These are phyloP conservation scores for Phoma sp. DNA, from an alignment of 2,329 filamentous ascomycete genomes.

Conservation along the genomic window DNA sequence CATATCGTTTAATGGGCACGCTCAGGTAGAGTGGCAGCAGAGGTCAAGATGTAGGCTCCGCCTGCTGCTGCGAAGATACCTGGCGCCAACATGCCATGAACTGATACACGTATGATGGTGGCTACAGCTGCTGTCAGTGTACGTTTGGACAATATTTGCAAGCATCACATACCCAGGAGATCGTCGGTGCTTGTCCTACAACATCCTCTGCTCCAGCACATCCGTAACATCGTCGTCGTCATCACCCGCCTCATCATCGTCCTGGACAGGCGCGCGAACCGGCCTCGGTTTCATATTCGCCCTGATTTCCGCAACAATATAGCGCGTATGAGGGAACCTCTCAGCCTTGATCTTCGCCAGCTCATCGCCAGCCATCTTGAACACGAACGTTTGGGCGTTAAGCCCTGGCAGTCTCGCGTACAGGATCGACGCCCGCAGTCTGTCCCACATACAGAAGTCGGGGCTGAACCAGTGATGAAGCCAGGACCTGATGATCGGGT, in stretches of 20 bases:
- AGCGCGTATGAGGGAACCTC: conserved; percentile 8
- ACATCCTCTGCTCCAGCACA: neutral
- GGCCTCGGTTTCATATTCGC: conserved; percentile 41
- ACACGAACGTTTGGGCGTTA: conserved; percentile 37
- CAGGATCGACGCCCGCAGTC: conserved; percentile 54
- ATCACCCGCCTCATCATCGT: neutral
- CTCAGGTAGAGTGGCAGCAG: too few species aligned
- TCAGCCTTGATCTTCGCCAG: conserved; percentile 47
- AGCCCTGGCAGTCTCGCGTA: conserved; percentile 23
- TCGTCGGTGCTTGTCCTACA: neutral
- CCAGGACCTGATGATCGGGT: conserved; percentile 21
- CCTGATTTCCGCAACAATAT: conserved; percentile 30
- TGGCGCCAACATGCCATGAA: too few species aligned
- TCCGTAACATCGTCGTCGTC: conserved; percentile 16
- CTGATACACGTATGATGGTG: too few species aligned
- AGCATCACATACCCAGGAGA: too few species aligned
- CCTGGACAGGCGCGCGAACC: conserved; percentile 22
- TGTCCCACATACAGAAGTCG: conserved; percentile 47
- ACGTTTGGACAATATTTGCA: too few species aligned
- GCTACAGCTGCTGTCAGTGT: too few species aligned
- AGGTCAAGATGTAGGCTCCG: too few species aligned
- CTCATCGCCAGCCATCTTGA: conserved; percentile 49
- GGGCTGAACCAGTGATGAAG: conserved; percentile 20
- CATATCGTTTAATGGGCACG: too few species aligned
- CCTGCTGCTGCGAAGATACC: too few species aligned